phyloP scores from a whole-genome alignment of 2,329 filamentous ascomycete genomes.

The Neocatenulostroma microsporum region DNA sequence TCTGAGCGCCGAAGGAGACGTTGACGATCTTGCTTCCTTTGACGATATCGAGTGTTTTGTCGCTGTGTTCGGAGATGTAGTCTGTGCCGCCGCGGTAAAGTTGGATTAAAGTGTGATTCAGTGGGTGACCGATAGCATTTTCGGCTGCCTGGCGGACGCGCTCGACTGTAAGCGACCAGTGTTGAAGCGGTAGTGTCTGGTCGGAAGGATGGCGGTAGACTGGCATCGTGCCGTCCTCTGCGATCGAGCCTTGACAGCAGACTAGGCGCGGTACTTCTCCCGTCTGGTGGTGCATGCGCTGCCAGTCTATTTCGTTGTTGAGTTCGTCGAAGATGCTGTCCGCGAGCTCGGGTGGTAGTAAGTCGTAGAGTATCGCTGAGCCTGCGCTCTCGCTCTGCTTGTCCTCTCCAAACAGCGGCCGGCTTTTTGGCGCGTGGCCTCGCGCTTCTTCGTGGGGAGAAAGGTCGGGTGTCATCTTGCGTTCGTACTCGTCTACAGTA shows the following conservation, averaged over 20 bases:
- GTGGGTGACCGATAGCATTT: slow-evolving; percentile 61
- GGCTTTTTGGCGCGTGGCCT: too few relatives aligned
- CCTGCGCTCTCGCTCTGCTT: slow-evolving; percentile 53
- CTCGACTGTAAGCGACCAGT: slow-evolving; percentile 67
- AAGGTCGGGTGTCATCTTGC: too few relatives aligned
- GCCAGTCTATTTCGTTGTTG: slow-evolving; percentile 71
- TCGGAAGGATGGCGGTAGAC: slow-evolving; percentile 95
- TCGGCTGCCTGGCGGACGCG: slow-evolving; percentile 63
- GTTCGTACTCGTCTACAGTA: too few relatives aligned
- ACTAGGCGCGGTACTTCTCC: slow-evolving; percentile 88
- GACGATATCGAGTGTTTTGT: slow-evolving; percentile 90
- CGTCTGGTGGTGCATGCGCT: slow-evolving; percentile 84
- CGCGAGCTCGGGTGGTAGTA: slow-evolving; percentile 51
- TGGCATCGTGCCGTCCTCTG: slow-evolving; percentile 70
- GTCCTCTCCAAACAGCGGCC: slow-evolving; percentile 22
- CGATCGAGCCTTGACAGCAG: slow-evolving; percentile 72
- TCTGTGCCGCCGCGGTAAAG: slow-evolving; percentile 83
- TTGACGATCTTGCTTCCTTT: slow-evolving; percentile 80
- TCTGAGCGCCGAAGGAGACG: slow-evolving; percentile 82
- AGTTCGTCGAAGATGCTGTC: slow-evolving; percentile 61
- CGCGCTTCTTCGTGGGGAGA: too few relatives aligned
- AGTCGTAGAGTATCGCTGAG: slow-evolving; percentile 62
- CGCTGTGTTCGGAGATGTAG: slow-evolving; percentile 92
- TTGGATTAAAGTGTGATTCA: slow-evolving; percentile 92
- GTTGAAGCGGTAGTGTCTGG: slow-evolving; percentile 67